Percentiles rank a stretch among this genome's conserved stretches.
phyloP scores from a whole-genome alignment of 768 basidiomycete genomes.

The Lactarius pseudohatsudake region DNA sequence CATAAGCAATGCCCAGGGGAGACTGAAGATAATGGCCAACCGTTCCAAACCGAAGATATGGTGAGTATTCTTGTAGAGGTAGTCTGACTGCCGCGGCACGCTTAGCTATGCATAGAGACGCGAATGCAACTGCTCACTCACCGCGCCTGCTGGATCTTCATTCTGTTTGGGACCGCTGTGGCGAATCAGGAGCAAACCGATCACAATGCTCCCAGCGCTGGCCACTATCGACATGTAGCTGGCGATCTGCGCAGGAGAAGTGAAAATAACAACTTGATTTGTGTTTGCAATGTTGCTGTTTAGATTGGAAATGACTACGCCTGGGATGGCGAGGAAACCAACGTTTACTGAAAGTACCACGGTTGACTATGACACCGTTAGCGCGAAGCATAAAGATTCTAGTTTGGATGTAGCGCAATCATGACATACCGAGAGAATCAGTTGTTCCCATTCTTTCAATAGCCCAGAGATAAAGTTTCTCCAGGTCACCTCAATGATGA shows the following conservation, averaged over 20 bases:
- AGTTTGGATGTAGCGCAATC: background rate
- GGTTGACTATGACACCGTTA: constrained; percentile 30
- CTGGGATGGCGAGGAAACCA: constrained; percentile 37
- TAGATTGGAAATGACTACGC: constrained; percentile 20
- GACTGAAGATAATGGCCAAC: constrained; percentile 51
- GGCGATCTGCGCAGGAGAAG: constrained; percentile 33
- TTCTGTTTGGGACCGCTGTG: constrained; percentile 40
- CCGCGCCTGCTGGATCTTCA: constrained; percentile 31
- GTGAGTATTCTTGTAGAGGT: constrained; percentile 20
- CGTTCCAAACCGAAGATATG: constrained; percentile 3
- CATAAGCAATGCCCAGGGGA: constrained; percentile 56
- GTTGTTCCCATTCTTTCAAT: background rate
- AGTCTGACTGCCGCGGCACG: constrained; percentile 26
- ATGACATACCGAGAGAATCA: background rate
- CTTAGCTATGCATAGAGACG: background rate
- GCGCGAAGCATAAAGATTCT: background rate
- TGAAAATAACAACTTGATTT: background rate
- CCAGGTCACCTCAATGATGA: background rate
- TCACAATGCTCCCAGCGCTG: constrained; percentile 49
- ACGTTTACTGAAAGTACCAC: constrained; percentile 38
- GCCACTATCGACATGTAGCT: constrained; percentile 50
- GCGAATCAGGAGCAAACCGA: constrained; percentile 46
- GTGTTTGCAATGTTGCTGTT: background rate
- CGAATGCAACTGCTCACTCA: background rate
- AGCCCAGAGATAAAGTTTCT: background rate